phyloP scores from a whole-genome alignment of 805 yeast species.

The Diddensiella caesifluorescens region DNA sequence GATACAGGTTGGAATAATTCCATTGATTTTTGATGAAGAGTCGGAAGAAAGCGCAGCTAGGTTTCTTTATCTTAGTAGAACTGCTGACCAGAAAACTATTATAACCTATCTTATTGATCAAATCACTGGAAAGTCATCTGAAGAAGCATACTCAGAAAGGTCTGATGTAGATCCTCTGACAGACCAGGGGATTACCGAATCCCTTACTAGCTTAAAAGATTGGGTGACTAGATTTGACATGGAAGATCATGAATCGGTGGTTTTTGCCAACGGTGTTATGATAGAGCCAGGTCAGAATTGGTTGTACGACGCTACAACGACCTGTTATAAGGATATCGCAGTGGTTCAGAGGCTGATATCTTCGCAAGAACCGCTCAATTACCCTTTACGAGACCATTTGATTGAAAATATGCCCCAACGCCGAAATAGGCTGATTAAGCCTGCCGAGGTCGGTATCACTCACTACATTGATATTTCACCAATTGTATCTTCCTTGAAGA shows the following conservation, averaged over 20 bases:
- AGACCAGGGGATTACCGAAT: background rate
- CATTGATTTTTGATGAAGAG: slow-evolving; percentile 37
- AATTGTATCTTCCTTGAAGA: slow-evolving; percentile 1
- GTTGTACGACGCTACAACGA: slow-evolving; percentile 13
- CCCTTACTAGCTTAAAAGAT: slow-evolving; percentile 15
- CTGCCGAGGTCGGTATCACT: slow-evolving; percentile 38
- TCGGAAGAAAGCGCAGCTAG: slow-evolving; percentile 21
- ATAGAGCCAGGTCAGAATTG: slow-evolving; percentile 16
- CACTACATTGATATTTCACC: slow-evolving; percentile 27
- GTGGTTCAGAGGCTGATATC: slow-evolving; percentile 18
- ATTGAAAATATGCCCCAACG: slow-evolving; percentile 38
- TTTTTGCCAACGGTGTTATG: slow-evolving; percentile 62
- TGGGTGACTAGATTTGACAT: slow-evolving; percentile 37
- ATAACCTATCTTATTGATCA: background rate
- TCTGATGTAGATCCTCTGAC: background rate
- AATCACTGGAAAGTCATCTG: background rate
- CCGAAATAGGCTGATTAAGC: slow-evolving; percentile 49
- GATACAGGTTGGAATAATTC: slow-evolving; percentile 79
- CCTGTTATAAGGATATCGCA: slow-evolving; percentile 46
- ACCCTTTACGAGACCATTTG: slow-evolving; percentile 35
- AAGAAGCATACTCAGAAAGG: background rate
- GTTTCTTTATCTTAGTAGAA: slow-evolving; percentile 13
- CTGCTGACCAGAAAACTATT: background rate
- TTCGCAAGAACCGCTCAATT: slow-evolving; percentile 22
- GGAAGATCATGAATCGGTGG: slow-evolving; percentile 43